phyloP scores from a whole-genome alignment of 441 rosid genomes.

The Jatropha podagrica region DNA sequence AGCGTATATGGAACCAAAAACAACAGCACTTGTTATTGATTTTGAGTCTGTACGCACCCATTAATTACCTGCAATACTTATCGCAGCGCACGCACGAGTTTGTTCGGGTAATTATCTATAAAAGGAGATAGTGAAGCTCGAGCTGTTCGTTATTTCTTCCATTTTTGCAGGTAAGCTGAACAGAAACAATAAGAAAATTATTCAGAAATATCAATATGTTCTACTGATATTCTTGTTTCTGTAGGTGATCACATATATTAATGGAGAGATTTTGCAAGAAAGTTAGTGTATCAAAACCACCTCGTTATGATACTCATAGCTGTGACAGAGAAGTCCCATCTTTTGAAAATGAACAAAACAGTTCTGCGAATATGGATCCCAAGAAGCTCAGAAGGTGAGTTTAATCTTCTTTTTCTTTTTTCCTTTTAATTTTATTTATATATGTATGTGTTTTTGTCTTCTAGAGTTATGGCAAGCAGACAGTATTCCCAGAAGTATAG shows the following conservation, averaged over 20 bases:
- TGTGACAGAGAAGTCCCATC: not conserved
- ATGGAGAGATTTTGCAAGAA: not conserved
- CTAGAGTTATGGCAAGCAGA: slow-evolving; percentile 31
- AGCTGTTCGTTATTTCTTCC: no score
- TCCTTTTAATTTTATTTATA: not conserved
- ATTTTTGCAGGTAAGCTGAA: not conserved
- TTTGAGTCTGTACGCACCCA: no score
- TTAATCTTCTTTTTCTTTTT: no score
- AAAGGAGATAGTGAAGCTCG: not conserved
- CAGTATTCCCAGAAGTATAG: slow-evolving; percentile 33
- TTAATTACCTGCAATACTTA: no score
- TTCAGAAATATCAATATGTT: no score
- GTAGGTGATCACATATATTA: not conserved
- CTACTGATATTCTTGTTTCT: not conserved
- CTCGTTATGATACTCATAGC: not conserved
- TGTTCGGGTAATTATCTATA: not conserved
- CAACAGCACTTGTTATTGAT: not conserved
- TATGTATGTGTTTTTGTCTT: not conserved
- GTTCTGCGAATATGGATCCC: slow-evolving; percentile 2
- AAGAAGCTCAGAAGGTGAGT: slow-evolving; percentile 14
- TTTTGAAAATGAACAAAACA: not conserved
- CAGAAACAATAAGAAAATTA: not conserved
- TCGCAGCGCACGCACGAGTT: no score
- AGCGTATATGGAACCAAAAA: not conserved
- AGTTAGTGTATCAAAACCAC: not conserved